phyloP scores from a whole-genome alignment of 345 rosid genomes.

The Melaleuca alternifolia region DNA sequence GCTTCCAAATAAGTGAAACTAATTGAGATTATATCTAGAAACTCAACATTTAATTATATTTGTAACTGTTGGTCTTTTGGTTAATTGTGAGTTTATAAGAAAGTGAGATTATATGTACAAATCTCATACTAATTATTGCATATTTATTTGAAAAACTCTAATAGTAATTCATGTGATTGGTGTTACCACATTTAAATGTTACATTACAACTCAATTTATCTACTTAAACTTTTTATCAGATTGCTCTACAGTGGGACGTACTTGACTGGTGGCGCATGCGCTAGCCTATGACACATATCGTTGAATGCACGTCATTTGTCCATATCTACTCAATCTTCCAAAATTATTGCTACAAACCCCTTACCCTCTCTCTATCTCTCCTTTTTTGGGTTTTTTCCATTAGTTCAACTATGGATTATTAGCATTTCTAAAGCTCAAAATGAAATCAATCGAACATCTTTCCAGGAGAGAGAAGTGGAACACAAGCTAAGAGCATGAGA shows the following conservation, averaged over 20 bases:
- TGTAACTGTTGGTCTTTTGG: not conserved
- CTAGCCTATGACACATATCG: not conserved
- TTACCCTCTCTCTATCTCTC: too few species aligned
- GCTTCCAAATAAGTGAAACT: not conserved
- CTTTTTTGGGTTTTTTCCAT: not conserved
- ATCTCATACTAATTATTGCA: too few species aligned
- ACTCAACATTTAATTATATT: not conserved
- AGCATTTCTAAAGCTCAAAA: not conserved
- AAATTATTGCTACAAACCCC: not conserved
- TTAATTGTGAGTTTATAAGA: too few species aligned
- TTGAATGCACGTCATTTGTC: not conserved
- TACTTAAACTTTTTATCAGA: too few species aligned
- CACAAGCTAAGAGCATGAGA: not conserved
- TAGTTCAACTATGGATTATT: not conserved
- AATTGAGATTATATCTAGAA: not conserved
- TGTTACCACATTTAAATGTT: too few species aligned
- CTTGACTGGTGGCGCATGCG: fast-evolving
- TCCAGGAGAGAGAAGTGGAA: not conserved
- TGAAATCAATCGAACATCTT: not conserved
- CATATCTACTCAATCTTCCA: not conserved
- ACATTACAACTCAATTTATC: too few species aligned
- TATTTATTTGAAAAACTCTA: too few species aligned
- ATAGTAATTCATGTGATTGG: too few species aligned
- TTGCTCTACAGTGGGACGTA: not conserved
- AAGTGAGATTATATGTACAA: too few species aligned